Conservation (phyloP, 2,329 filamentous ascomycete species). For the Lecanicillium sp. region DNA sequence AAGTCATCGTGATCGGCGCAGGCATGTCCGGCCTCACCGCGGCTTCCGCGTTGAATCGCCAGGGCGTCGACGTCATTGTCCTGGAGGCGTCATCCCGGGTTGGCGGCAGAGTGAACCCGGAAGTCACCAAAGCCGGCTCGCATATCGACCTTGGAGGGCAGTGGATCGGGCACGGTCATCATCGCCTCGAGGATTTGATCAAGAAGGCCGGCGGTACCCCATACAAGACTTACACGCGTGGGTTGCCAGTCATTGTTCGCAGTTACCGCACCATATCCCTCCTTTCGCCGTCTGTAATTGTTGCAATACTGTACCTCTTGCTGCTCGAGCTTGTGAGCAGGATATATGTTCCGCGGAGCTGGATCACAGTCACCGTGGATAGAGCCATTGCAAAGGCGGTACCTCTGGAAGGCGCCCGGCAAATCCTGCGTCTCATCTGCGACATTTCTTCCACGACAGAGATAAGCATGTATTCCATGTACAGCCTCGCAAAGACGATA, state of each 20-base stretch:
- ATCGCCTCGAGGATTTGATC: background rate
- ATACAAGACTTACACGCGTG: background rate
- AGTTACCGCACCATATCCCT: background rate
- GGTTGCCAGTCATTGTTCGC: background rate
- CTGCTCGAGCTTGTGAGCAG: background rate
- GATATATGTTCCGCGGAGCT: background rate
- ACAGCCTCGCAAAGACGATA: background rate
- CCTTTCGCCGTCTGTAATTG: background rate
- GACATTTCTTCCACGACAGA: background rate
- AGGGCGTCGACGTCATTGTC: background rate
- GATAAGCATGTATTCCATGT: background rate
- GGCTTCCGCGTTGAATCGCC: background rate
- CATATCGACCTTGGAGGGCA: slow-evolving; percentile 1
- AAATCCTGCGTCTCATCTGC: background rate
- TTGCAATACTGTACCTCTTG: background rate
- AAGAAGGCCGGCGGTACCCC: background rate
- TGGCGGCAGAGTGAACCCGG: slow-evolving; percentile 1
- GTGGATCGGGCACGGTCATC: background rate
- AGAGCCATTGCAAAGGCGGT: background rate
- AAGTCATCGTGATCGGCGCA: background rate
- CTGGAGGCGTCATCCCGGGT: background rate
- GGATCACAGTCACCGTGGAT: background rate
- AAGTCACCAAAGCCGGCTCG: background rate
- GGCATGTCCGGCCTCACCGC: background rate
- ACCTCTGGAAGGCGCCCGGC: background rate